phyloP scores from a whole-genome alignment of 306 rosid genomes.

The Cicer pinnatifidum region DNA sequence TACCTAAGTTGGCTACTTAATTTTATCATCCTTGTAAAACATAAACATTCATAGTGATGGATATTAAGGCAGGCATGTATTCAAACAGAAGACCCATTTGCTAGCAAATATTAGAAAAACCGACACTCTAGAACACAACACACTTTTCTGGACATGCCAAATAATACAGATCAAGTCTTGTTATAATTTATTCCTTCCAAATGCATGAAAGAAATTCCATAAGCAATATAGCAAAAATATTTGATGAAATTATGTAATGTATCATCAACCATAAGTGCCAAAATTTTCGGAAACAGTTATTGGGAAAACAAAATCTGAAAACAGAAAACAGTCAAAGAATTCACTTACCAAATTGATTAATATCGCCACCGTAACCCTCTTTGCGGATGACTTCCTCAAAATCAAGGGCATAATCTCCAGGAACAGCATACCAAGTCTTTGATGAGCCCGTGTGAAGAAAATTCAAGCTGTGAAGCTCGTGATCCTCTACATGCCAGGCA shows the following conservation, averaged over 20 bases:
- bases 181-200: neutral
- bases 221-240: slow-evolving; percentile 28
- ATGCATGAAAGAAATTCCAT: slow-evolving; percentile 18
- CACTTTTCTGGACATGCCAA: slow-evolving; percentile 28
- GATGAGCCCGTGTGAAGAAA: slow-evolving; percentile 92
- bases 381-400: slow-evolving; percentile 87
- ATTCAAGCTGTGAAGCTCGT: slow-evolving; percentile 99
- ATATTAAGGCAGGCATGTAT: slow-evolving; percentile 15
- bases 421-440: slow-evolving; percentile 98
- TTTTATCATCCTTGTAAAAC: slow-evolving; percentile 19
- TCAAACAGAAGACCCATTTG: slow-evolving; percentile 15
- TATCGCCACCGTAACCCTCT: slow-evolving; percentile 75
- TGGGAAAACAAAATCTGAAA: neutral
- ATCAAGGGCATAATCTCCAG: slow-evolving; percentile 83
- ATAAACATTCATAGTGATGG: slow-evolving; percentile 7
- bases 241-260: slow-evolving; percentile 32
- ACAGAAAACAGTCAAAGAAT: slow-evolving; percentile 34
- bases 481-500: slow-evolving; percentile 99
- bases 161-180: slow-evolving; percentile 14
- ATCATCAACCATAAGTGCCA: slow-evolving; percentile 13
- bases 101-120: slow-evolving; percentile 24
- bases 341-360: slow-evolving; percentile 85
- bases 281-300: slow-evolving; percentile 15
- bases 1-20: slow-evolving; percentile 5
- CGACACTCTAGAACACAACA: slow-evolving; percentile 21